Percentiles rank a stretch among this genome's conserved stretches.
Evolutionary conservation across 345 rosid genomes (phyloP).

Genomic region (Geranium rotundifolium): DNA sequence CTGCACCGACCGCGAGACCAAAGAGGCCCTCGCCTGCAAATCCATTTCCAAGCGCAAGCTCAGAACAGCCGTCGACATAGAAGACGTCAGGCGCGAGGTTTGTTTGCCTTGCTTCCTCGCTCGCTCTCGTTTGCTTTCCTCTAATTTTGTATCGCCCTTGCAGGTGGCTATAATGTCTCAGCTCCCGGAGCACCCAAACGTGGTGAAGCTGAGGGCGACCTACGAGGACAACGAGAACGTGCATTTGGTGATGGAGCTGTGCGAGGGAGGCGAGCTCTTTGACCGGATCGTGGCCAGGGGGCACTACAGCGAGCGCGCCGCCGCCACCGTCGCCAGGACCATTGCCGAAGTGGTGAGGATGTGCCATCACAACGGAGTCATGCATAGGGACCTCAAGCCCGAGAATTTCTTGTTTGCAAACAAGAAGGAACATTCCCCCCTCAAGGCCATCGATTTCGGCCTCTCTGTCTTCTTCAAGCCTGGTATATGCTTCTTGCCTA

Average conservation of each 20-base stretch:
- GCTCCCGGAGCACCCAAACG: slow-evolving; percentile 69
- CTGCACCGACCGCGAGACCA: slow-evolving; percentile 74
- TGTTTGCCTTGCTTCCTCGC: not conserved
- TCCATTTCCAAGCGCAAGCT: slow-evolving; percentile 82
- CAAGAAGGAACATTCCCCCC: slow-evolving; percentile 70
- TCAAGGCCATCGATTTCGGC: slow-evolving; percentile 92
- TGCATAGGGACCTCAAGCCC: too few species aligned
- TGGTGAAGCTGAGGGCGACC: slow-evolving; percentile 85
- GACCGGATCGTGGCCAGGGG: slow-evolving; percentile 95
- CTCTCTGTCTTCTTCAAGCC: slow-evolving; percentile 81
- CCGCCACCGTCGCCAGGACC: slow-evolving; percentile 68
- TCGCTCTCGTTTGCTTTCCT: not conserved
- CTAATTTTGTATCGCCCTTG: not conserved
- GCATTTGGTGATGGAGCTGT: slow-evolving; percentile 89
- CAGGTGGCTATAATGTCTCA: slow-evolving; percentile 78
- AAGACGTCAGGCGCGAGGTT: too few species aligned
- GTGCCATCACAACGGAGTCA: slow-evolving; percentile 89
- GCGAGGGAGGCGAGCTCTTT: slow-evolving; percentile 93
- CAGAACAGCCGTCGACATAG: slow-evolving; percentile 81
- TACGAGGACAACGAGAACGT: slow-evolving; percentile 88
- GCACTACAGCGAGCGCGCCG: slow-evolving; percentile 88
- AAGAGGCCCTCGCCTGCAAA: slow-evolving; percentile 71
- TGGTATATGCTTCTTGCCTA: slow-evolving; percentile 31
- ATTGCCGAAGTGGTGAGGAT: slow-evolving; percentile 80
- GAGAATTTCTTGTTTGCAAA: slow-evolving; percentile 88